Conservation (phyloP, 2,329 filamentous ascomycete genomes). For the Dryadomyces quercivorus region DNA sequence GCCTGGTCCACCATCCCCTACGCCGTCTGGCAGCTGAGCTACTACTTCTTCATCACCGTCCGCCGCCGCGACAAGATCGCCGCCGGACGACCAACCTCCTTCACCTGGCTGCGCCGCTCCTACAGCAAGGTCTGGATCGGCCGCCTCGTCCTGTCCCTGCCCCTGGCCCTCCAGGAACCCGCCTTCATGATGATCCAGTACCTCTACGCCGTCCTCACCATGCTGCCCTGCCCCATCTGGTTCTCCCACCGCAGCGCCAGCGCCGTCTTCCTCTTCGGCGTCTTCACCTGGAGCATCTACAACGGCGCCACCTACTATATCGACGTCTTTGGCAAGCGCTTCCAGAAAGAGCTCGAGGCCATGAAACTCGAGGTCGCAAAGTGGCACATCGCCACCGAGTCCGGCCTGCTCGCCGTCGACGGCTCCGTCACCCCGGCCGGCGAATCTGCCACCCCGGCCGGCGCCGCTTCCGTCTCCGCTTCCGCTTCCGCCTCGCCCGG, state of each 20-base stretch:
- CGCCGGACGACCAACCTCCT: slow-evolving; percentile 87
- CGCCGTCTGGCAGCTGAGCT: slow-evolving; percentile 79
- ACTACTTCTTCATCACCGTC: slow-evolving; percentile 92
- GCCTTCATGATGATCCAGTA: slow-evolving; percentile 98
- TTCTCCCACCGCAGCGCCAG: slow-evolving; percentile 81
- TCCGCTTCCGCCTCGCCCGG: no score
- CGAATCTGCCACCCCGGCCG: not conserved
- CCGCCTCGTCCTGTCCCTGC: slow-evolving; percentile 68
- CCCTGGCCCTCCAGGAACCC: slow-evolving; percentile 64
- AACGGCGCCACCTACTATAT: slow-evolving; percentile 98
- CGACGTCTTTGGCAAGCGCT: slow-evolving; percentile 90
- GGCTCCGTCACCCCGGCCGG: slow-evolving; percentile 6
- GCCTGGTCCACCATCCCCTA: slow-evolving; percentile 91
- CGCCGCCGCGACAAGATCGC: slow-evolving; percentile 92
- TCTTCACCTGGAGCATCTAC: slow-evolving; percentile 94
- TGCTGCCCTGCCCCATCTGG: slow-evolving; percentile 91
- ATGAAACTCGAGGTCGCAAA: slow-evolving; percentile 81
- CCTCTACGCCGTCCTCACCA: slow-evolving; percentile 76
- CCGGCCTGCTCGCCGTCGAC: slow-evolving; percentile 19
- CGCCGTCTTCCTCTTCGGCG: slow-evolving; percentile 58
- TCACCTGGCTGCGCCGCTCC: slow-evolving; percentile 89
- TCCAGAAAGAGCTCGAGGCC: slow-evolving; percentile 89
- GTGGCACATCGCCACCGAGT: slow-evolving; percentile 47
- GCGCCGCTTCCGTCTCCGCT: no score
- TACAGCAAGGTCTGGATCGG: slow-evolving; percentile 88